Evolutionary conservation across 495 filamentous ascomycete genomes (phyloP).

Genomic region (Podospora tetraspora): DNA sequence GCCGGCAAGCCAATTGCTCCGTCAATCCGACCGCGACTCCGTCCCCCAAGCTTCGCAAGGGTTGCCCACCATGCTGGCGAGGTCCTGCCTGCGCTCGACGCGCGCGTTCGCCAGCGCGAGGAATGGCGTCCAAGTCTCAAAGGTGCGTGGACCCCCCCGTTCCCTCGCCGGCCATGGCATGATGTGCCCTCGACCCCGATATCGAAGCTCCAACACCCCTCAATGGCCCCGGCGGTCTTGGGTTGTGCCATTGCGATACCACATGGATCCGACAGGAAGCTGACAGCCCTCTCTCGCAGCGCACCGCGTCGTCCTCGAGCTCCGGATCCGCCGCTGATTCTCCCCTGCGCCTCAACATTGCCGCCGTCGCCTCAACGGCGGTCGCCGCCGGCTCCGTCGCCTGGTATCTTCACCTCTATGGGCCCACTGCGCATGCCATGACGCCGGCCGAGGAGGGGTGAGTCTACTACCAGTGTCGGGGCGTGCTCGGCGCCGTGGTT

Average conservation of each 20-base stretch:
- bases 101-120: conserved; percentile 68
- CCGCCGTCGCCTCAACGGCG: conserved; percentile 75
- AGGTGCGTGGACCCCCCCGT: conserved; percentile 36
- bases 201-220: conserved; percentile 5
- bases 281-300: conserved; percentile 44
- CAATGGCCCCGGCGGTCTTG: conserved; percentile 11
- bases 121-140: conserved; percentile 54
- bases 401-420: conserved; percentile 96
- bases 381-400: conserved; percentile 80
- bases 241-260: conserved; percentile 4
- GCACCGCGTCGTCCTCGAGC: conserved; percentile 55
- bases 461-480: conserved; percentile 38
- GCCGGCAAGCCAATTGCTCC: conserved; percentile 39
- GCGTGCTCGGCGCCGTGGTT: conserved; percentile 11
- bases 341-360: conserved; percentile 65
- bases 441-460: conserved; percentile 97
- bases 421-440: conserved; percentile 77
- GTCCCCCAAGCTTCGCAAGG: conserved; percentile 41
- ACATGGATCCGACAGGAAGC: conserved; percentile 10
- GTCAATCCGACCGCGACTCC: conserved; percentile 31
- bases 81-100: conserved; percentile 73
- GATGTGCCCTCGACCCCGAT: conserved; percentile 12
- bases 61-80: conserved; percentile 73
- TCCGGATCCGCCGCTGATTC: conserved; percentile 53
- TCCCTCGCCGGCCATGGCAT: conserved; percentile 27